Conservation (phyloP, 2,329 filamentous ascomycete genomes). For the Epicoccum nigrum region DNA sequence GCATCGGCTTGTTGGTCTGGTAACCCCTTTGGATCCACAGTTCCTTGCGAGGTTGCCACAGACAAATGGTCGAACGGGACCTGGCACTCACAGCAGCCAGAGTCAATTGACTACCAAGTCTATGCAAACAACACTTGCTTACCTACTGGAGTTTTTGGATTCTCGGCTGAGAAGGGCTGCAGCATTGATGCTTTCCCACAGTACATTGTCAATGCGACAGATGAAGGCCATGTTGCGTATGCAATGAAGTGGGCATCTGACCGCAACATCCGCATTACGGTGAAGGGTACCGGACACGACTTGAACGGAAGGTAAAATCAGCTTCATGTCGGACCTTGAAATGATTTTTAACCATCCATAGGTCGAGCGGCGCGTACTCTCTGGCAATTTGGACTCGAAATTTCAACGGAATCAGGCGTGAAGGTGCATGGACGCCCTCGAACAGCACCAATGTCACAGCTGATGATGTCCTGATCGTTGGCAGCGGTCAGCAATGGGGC, state of each 20-base stretch:
- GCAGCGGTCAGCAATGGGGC: conserved; percentile 24
- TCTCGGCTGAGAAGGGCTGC: conserved; percentile 32
- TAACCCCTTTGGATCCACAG: conserved; percentile 33
- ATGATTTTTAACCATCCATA: too few species aligned
- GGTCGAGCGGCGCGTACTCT: conserved; percentile 25
- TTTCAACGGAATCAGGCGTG: conserved; percentile 15
- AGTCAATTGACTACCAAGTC: conserved; percentile 39
- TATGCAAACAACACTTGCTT: conserved; percentile 46
- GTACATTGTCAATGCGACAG: conserved; percentile 46
- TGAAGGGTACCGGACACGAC: conserved; percentile 22
- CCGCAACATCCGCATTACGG: conserved; percentile 16
- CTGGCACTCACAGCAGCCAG: conserved; percentile 41
- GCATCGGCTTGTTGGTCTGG: conserved; percentile 24
- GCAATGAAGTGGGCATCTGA: conserved; percentile 38
- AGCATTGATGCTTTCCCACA: conserved; percentile 36
- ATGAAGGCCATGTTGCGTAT: conserved; percentile 29
- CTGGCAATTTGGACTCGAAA: conserved; percentile 31
- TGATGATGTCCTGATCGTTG: conserved; percentile 26
- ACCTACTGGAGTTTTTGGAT: conserved; percentile 32
- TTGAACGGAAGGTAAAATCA: conserved; percentile 18
- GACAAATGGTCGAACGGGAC: conserved; percentile 36
- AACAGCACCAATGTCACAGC: neutral
- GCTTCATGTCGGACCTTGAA: too few species aligned
- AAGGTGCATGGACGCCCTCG: conserved; percentile 6
- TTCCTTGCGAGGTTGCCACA: conserved; percentile 31